These are phyloP conservation scores for Fusarium sp. DNA, from an alignment of 2,329 filamentous ascomycete genomes.

Conservation along the genomic window DNA sequence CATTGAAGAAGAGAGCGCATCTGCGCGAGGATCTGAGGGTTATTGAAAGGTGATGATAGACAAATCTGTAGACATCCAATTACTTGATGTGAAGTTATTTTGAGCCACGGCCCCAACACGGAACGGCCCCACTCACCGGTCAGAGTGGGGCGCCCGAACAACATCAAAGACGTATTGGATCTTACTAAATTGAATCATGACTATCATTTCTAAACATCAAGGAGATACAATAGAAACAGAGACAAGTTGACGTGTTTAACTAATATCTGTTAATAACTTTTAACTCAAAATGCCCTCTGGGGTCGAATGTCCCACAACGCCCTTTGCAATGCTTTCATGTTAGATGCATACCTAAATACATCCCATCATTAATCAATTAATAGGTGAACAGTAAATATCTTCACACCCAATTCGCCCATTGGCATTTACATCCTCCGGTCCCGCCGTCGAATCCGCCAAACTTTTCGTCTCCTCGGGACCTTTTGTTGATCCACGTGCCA, in stretches of 20 bases:
- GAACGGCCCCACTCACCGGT: conserved; percentile 11
- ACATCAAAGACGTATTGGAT: background rate
- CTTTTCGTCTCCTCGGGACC: conserved; percentile 56
- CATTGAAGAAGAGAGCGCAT: conserved; percentile 33
- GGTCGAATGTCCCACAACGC: conserved; percentile 12
- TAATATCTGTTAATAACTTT: background rate
- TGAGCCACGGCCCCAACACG: background rate
- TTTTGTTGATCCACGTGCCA: conserved; percentile 65
- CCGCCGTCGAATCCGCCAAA: conserved; percentile 73
- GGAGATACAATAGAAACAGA: background rate
- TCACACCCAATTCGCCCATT: conserved; percentile 67
- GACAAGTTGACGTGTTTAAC: background rate
- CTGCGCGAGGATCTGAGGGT: background rate
- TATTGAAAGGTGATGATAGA: background rate
- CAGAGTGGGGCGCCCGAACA: background rate
- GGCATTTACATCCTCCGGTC: conserved; percentile 70
- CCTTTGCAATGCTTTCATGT: conserved; percentile 33
- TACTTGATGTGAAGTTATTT: conserved; percentile 6
- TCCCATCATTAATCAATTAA: conserved; percentile 28
- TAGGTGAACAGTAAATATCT: background rate
- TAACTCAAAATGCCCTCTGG: background rate
- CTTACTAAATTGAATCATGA: background rate
- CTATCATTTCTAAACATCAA: background rate
- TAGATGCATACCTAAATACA: conserved; percentile 15
- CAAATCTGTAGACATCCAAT: background rate